Evolutionary conservation across 2,329 filamentous ascomycete species (phyloP).

Genomic region (Colletotrichum tofieldiae): DNA sequence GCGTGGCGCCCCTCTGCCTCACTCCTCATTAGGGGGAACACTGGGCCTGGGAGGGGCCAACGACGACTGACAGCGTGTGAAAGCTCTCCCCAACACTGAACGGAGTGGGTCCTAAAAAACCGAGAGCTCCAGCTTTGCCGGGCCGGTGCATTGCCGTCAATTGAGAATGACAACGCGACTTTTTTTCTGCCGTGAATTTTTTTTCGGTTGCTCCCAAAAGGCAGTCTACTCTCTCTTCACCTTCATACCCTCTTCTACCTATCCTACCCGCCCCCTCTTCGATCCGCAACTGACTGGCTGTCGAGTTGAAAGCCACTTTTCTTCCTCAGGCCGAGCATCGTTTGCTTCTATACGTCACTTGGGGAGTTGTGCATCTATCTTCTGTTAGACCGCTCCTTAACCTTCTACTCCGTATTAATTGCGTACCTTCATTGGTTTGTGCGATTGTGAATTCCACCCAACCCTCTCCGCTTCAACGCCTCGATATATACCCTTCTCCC

Average conservation of each 20-base stretch:
- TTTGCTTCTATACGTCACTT: conserved; percentile 13
- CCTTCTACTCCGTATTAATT: conserved; percentile 27
- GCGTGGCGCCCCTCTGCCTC: too few relatives aligned
- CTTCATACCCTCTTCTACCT: conserved; percentile 1
- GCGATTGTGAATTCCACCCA: conserved; percentile 36
- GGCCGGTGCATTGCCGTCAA: conserved; percentile 43
- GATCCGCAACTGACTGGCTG: conserved; percentile 25
- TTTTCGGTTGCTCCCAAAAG: conserved; percentile 17
- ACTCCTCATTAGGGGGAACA: conserved; percentile 1
- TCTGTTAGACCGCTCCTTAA: conserved; percentile 24
- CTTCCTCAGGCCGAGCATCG: conserved; percentile 11
- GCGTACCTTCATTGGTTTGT: conserved; percentile 36
- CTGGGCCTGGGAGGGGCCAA: not conserved
- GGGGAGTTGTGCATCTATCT: conserved; percentile 22
- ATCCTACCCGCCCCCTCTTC: not conserved
- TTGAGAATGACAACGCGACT: conserved; percentile 38
- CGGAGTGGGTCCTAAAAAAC: conserved; percentile 37
- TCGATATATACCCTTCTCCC: conserved; percentile 5
- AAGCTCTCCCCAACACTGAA: conserved; percentile 16
- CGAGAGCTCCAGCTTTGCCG: conserved; percentile 38
- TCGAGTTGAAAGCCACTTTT: conserved; percentile 16
- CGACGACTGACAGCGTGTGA: conserved; percentile 1
- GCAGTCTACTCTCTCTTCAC: conserved; percentile 19
- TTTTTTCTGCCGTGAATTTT: conserved; percentile 39
- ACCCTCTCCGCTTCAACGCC: conserved; percentile 22